Base-by-base conservation (phyloP, 1,284 basidiomycete species). In the Austropuccinia psidii region DNA sequence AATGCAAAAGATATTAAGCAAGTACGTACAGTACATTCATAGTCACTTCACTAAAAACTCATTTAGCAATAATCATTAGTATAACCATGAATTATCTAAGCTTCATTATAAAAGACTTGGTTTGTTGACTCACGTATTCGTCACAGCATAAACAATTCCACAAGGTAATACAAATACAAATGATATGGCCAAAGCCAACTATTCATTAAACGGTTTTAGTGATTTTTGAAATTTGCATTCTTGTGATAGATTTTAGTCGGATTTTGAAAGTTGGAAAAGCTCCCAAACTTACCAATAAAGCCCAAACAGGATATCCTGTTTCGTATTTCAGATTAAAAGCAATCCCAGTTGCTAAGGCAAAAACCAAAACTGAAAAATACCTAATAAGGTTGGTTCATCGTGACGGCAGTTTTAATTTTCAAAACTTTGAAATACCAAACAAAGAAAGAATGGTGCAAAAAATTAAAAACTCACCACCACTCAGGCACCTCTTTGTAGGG, bases 131-230 rank as follows among this genome's bases (percentile, higher is more conserved):
- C 9, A 72, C 68, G 54, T 57, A 43, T 72, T 72, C 11, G 68
- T 72, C 17, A 61, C 68, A 8, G 68, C 68, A 52, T 61, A 72
- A 11, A 72, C 68, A 33, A 72, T 72, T 5, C 68, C 68, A 61
- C 57, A 72, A 50, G 68, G 68, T 27, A 72, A 61, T n/a, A 72
- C 57, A 31, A 72, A 72, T 13, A 72, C 11, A 19, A 45, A 43
- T 49, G 57, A 72, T 57, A 72, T 72, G 31, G 43, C 43, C 31
- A 69, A 47, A 17, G 66, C 66, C 7, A 37, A 37, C 66, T 72
- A 52, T 2, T 41, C 31, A 31, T 41, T 27, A 33, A n/a, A 19
- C 21, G 19, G 35, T 33, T 27, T 5, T 17, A 54, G 39, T 41
- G 55, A 54, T 29, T 37, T n/a, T 7, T 5, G 15, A 62, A n/a